These are phyloP conservation scores for Prunus campanulata DNA, from an alignment of 306 rosid species.

Conservation along the genomic window DNA sequence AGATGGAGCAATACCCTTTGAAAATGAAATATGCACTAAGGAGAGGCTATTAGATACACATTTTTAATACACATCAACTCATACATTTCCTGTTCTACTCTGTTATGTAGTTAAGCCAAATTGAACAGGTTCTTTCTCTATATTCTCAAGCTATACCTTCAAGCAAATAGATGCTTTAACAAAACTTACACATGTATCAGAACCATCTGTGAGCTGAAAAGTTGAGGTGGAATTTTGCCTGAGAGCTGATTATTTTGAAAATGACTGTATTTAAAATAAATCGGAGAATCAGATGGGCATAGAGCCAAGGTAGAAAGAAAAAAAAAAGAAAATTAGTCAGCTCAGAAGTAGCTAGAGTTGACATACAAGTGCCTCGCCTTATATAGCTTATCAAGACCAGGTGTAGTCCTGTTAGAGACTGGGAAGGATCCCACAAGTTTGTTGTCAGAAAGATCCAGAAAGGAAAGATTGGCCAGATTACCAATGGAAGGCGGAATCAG, in stretches of 20 bases:
- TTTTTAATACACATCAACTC: neutral
- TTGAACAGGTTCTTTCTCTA: neutral
- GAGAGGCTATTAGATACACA: neutral
- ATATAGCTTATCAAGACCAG: conserved; percentile 34
- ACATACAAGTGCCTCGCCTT: conserved; percentile 42
- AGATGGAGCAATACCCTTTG: neutral
- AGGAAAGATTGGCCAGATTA: conserved; percentile 32
- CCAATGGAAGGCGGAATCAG: conserved; percentile 38
- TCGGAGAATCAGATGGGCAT: conserved; percentile 2
- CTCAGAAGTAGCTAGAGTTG: neutral
- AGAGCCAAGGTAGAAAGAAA: neutral
- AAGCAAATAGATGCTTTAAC: neutral
- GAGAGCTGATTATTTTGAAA: conserved; percentile 52
- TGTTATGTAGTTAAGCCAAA: neutral
- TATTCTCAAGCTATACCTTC: neutral
- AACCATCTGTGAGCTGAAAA: conserved; percentile 51
- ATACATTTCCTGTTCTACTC: neutral
- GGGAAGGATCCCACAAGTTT: conserved; percentile 35
- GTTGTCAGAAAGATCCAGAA: conserved; percentile 47
- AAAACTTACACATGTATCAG: conserved; percentile 63
- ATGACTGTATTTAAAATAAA: conserved; percentile 51
- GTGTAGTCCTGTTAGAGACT: conserved; percentile 15
- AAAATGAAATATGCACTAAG: neutral
- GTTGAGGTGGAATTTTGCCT: conserved; percentile 48
- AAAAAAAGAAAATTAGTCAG: neutral